A percentile compares a stretch with the other conserved stretches of the same genome.
phyloP scores from a whole-genome alignment of 352 stramenopile genomes.

The Globisporangium viniferum region DNA sequence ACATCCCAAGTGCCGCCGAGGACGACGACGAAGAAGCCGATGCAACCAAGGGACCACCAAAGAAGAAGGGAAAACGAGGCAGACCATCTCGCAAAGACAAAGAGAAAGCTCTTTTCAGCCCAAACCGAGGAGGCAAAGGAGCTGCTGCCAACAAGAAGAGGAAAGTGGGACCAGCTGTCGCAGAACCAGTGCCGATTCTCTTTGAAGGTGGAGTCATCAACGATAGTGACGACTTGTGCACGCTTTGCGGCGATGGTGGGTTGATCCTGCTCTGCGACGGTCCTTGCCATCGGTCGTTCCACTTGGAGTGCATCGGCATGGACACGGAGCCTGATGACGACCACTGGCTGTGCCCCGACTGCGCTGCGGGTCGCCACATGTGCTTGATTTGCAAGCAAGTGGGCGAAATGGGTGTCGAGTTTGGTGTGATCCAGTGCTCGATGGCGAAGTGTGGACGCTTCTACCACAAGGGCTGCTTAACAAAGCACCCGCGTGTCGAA shows the following conservation, averaged over 20 bases:
- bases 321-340: conserved; percentile 77
- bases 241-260: conserved; percentile 88
- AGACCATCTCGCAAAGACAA: conserved; percentile 35
- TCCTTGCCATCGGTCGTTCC: conserved; percentile 91
- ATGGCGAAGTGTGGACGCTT: conserved; percentile 92
- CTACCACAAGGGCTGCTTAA: conserved; percentile 90
- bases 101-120: conserved; percentile 13
- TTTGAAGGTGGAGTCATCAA: conserved; percentile 70
- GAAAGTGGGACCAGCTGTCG: conserved; percentile 9
- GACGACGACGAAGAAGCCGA: conserved; percentile 36
- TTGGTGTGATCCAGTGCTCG: conserved; percentile 89
- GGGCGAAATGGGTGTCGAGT: conserved; percentile 86
- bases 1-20: conserved; percentile 30
- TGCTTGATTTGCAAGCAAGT: conserved; percentile 91
- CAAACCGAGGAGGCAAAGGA: conserved; percentile 19
- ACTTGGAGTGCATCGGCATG: conserved; percentile 90
- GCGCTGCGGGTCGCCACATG: conserved; percentile 85
- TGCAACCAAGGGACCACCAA: conserved; percentile 23
- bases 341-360: conserved; percentile 91
- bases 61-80: conserved; percentile 33
- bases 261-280: conserved; percentile 91
- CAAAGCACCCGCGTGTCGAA: conserved; percentile 68
- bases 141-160: conserved; percentile 23
- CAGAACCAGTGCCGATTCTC: conserved; percentile 16
- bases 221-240: conserved; percentile 90